Percentiles rank a stretch among this genome's conserved stretches.
These are phyloP conservation scores for Coniferiporia sulphurascens DNA, from an alignment of 1,284 basidiomycete genomes.

Conservation along the genomic window DNA sequence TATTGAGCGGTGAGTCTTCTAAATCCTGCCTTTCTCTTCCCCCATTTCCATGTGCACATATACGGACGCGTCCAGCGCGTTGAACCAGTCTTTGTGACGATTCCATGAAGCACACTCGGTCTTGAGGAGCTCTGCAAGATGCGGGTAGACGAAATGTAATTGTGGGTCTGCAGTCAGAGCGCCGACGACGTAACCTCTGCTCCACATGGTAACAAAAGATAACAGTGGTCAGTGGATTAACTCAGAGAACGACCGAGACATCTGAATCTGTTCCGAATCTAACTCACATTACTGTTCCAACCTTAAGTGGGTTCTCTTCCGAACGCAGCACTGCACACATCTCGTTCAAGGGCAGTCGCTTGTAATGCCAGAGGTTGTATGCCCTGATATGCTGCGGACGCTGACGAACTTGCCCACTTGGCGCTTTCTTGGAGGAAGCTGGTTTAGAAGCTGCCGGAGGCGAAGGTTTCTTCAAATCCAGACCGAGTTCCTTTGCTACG, in stretches of 20 bases:
- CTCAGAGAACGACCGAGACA: background rate
- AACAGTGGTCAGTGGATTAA: background rate
- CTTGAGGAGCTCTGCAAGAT: conserved; percentile 35
- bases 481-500: background rate
- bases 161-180: conserved; percentile 37
- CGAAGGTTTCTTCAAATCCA: background rate
- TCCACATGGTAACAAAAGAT: background rate
- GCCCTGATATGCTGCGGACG: conserved; percentile 47
- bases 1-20: too few species aligned
- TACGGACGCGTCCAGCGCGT: background rate
- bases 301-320: conserved; percentile 42
- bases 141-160: conserved; percentile 34
- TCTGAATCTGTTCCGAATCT: background rate
- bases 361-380: conserved; percentile 52
- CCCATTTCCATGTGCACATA: background rate
- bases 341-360: conserved; percentile 36
- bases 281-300: conserved; percentile 53
- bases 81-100: conserved; percentile 6
- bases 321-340: conserved; percentile 44
- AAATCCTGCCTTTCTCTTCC: background rate
- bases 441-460: background rate
- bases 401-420: conserved; percentile 15
- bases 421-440: background rate
- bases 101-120: conserved; percentile 13
- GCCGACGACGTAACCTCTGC: conserved; percentile 40